Conservation (phyloP, 192 early-diverging fungal species). For the Coemansia furcata region DNA sequence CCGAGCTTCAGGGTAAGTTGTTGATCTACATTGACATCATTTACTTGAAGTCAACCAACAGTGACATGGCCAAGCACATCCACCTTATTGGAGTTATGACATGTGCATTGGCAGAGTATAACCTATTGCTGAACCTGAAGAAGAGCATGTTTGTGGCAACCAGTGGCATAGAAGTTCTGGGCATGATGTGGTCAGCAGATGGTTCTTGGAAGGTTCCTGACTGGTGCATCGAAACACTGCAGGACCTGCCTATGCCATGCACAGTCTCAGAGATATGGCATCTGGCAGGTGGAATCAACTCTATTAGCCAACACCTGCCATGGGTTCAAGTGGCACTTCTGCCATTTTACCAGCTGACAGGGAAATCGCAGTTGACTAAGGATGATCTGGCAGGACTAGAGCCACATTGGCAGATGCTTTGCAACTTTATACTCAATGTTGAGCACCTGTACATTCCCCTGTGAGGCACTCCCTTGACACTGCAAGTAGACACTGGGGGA, state of each 20-base stretch:
- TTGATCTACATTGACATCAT: constrained; percentile 30
- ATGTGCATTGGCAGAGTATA: not conserved
- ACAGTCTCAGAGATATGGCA: constrained; percentile 10
- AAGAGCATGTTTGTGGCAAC: not conserved
- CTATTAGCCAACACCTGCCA: constrained; percentile 12
- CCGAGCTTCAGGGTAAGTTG: not conserved
- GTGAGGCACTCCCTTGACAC: not conserved
- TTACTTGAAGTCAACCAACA: constrained; percentile 9
- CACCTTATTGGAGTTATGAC: constrained; percentile 2
- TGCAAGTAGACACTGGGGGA: constrained; percentile 9
- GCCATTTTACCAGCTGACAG: constrained; percentile 11
- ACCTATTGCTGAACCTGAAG: constrained; percentile 13
- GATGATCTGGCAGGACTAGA: not conserved
- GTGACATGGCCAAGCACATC: constrained; percentile 6
- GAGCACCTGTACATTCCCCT: constrained; percentile 13
- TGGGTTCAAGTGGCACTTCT: constrained; percentile 9
- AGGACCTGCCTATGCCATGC: constrained; percentile 11
- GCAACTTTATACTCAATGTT: not conserved
- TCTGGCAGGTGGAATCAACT: constrained; percentile 19
- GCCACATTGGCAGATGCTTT: constrained; percentile 1
- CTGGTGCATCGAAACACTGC: constrained; percentile 7
- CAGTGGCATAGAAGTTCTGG: not conserved
- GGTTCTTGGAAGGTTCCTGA: constrained; percentile 9
- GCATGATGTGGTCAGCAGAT: not conserved
- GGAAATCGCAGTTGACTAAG: not conserved